Evolutionary conservation across 1,139 yeast species (phyloP), one percentile per base, ranked within the genome.

Genomic region (Yamadazyma kanchanaburiensis): DNA sequence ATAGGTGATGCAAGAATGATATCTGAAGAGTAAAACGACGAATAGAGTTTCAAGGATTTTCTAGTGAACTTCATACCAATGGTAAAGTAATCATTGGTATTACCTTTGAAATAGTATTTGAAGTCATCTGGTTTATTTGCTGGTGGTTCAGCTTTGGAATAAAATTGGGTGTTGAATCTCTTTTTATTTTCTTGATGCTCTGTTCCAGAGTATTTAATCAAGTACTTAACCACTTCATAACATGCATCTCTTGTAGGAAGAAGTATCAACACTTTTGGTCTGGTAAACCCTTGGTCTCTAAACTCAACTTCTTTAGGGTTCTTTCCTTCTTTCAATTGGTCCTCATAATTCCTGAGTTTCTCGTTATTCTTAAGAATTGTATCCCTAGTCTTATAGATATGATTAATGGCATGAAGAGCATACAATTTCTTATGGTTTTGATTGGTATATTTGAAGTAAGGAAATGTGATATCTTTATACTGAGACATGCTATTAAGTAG

Each of bases 231-330:
- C 13, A 86, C 67, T 33, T 79, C 78, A 51, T 76, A 77, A 26
- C 94, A 87, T 3, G 84, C 66, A 43, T 88, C 75, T 49, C 96
- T 73, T 0, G 96, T 87, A 6, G 99, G 97, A 27, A 87, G 63
- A 22, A 91, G 58, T 5, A 91, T 77, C 34, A 91, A 63, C 2
- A 83, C 89, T 49, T 88, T 89, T 1, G 98, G 95, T 38, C 97
- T 71, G 0, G 96, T 89, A 51, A 88, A 94, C 11, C 98, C 97
- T 55, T 91, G 98, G 53, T 91, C 98, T 36, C 94, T 64, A 38
- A 73, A 68, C 46, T 87, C 96, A 4, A 58, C 58, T 35, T 70
- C 78, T 9, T 60, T 64, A n/a, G 59, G 51, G 18, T 42, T 51
- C 22, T 50, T 45, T 1, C 77, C 77, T 18, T 53, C 51, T 28